phyloP scores from a whole-genome alignment of 2,329 filamentous ascomycete genomes.

The Macrophomina tecta region DNA sequence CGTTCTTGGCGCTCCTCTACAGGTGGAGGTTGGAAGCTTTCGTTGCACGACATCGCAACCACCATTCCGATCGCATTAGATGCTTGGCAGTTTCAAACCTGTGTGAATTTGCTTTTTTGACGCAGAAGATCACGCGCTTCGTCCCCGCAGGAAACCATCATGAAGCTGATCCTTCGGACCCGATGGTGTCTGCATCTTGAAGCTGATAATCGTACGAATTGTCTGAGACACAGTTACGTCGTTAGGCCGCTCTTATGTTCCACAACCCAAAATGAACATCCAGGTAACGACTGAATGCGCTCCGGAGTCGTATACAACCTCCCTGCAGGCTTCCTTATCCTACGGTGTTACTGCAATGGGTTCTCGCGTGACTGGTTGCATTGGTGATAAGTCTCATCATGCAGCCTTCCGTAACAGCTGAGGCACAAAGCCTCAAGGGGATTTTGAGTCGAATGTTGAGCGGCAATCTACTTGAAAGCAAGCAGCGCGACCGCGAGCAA shows the following conservation, averaged over 20 bases:
- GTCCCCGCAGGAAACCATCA: not conserved
- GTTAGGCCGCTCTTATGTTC: not conserved
- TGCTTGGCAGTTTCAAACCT: constrained; percentile 8
- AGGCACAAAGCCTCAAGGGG: too few relatives aligned
- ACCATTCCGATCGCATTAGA: not conserved
- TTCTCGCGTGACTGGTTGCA: too few relatives aligned
- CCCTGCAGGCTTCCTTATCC: not conserved
- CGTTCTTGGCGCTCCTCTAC: not conserved
- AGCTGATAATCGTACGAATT: not conserved
- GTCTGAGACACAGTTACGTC: not conserved
- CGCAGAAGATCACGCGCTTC: constrained; percentile 1
- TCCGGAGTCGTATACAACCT: not conserved
- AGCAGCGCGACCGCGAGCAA: too few relatives aligned
- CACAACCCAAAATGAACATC: not conserved
- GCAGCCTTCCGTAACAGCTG: too few relatives aligned
- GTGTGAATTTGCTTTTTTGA: not conserved
- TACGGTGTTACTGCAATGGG: too few relatives aligned
- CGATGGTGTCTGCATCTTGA: not conserved
- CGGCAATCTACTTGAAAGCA: too few relatives aligned
- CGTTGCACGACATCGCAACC: constrained; percentile 7
- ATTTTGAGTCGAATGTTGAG: too few relatives aligned
- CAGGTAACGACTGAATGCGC: not conserved
- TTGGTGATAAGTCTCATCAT: too few relatives aligned
- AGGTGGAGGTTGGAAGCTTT: not conserved
- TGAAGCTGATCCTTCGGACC: not conserved